phyloP scores from a whole-genome alignment of 345 rosid genomes.

The Populus ilicifolia region DNA sequence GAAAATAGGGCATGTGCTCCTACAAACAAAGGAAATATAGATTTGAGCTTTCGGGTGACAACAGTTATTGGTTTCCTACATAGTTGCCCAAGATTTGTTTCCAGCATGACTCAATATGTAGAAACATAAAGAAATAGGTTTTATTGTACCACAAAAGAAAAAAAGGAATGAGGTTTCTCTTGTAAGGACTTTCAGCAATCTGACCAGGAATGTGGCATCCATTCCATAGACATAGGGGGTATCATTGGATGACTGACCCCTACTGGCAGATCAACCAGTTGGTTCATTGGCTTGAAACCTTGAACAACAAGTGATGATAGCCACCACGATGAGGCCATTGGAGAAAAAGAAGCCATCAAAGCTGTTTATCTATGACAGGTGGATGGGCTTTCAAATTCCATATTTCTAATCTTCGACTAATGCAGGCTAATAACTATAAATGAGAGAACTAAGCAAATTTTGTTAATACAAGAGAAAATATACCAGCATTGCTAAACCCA shows the following conservation, averaged over 20 bases:
- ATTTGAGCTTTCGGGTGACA: neutral
- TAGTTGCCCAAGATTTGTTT: neutral
- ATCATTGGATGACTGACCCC: neutral
- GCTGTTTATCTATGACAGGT: neutral
- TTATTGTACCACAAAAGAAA: neutral
- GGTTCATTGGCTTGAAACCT: neutral
- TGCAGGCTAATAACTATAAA: neutral
- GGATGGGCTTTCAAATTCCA: neutral
- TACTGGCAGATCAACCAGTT: neutral
- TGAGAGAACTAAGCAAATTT: neutral
- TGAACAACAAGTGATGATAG: neutral
- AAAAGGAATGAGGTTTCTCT: neutral
- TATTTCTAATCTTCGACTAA: conserved; percentile 1
- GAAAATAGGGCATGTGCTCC: conserved; percentile 94
- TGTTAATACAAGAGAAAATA: neutral
- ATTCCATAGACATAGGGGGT: neutral
- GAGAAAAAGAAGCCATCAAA: neutral
- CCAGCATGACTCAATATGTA: neutral
- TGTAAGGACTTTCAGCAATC: too few relatives aligned
- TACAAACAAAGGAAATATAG: conserved; percentile 10
- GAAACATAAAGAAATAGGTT: neutral
- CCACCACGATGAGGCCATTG: neutral
- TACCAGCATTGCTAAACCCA: neutral
- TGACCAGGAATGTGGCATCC: neutral
- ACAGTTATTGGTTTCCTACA: neutral